These are phyloP conservation scores for Chaetomiaceae sp. DNA, from an alignment of 2,329 filamentous ascomycete genomes.

Conservation along the genomic window DNA sequence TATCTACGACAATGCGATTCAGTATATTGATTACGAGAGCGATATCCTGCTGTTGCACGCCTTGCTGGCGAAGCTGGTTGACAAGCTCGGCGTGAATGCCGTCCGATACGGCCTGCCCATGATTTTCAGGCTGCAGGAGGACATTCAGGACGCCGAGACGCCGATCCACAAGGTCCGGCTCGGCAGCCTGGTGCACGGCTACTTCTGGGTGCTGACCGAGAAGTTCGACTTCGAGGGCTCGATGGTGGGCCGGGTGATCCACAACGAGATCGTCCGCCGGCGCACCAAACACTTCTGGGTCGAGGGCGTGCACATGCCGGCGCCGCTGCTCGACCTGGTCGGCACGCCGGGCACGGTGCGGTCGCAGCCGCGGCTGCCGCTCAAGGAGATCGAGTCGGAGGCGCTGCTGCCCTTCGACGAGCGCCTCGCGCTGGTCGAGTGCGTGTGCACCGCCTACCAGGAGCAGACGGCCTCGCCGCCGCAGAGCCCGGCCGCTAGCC, in stretches of 20 bases:
- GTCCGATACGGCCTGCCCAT: constrained; percentile 75
- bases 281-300: constrained; percentile 74
- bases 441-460: constrained; percentile 66
- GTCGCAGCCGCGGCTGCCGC: constrained; percentile 41
- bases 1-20: constrained; percentile 81
- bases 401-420: constrained; percentile 71
- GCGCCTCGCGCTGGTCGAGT: constrained; percentile 63
- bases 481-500: constrained; percentile 63
- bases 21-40: constrained; percentile 63
- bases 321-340: constrained; percentile 57
- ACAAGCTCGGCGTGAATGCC: constrained; percentile 76
- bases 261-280: constrained; percentile 69
- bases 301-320: constrained; percentile 64
- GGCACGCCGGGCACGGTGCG: constrained; percentile 43
- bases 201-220: constrained; percentile 74
- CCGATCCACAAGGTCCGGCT: constrained; percentile 69
- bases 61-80: constrained; percentile 66
- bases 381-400: constrained; percentile 53
- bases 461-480: constrained; percentile 57
- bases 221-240: constrained; percentile 71
- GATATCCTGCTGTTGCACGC: constrained; percentile 74
- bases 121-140: constrained; percentile 82
- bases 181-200: constrained; percentile 80
- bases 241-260: constrained; percentile 61
- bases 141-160: constrained; percentile 61